Percentiles rank a stretch among this genome's conserved stretches.
Conservation (phyloP, 2,329 filamentous ascomycete genomes). For the Pestalotiopsis sp. region DNA sequence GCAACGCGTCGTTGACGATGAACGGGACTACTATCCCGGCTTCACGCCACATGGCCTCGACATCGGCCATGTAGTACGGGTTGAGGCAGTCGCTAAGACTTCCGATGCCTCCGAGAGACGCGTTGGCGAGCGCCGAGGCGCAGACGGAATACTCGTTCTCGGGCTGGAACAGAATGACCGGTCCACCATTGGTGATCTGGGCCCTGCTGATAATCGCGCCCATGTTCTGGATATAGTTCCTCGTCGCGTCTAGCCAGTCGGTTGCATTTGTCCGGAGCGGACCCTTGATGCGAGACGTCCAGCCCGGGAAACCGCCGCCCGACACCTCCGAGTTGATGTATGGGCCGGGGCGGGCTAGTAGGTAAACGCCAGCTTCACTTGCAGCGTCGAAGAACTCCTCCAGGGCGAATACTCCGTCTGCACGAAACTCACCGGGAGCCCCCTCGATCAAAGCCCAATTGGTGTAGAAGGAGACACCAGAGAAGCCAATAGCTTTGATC, state of each 20-base stretch:
- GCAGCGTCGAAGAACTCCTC: constrained; percentile 78
- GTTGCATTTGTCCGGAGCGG: constrained; percentile 63
- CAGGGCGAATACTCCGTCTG: constrained; percentile 71
- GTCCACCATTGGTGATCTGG: constrained; percentile 81
- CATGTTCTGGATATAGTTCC: constrained; percentile 61
- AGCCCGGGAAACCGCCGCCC: constrained; percentile 79
- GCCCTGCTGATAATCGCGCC: constrained; percentile 68
- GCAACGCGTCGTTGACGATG: constrained; percentile 71
- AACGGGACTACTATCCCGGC: constrained; percentile 74
- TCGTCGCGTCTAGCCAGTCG: constrained; percentile 66
- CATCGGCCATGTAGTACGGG: constrained; percentile 68
- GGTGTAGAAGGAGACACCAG: constrained; percentile 75
- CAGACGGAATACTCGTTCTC: constrained; percentile 76
- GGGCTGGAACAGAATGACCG: constrained; percentile 75
- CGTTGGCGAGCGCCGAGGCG: constrained; percentile 39
- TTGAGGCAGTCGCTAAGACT: constrained; percentile 48
- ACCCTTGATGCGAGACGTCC: constrained; percentile 70
- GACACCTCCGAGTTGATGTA: constrained; percentile 79
- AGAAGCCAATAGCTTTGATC: constrained; percentile 79
- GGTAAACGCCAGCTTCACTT: constrained; percentile 71
- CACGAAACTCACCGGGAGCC: constrained; percentile 67
- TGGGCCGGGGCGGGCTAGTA: constrained; percentile 71
- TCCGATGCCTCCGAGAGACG: not conserved
- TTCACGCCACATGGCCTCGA: constrained; percentile 67
- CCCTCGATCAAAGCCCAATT: constrained; percentile 79